These are phyloP conservation scores for Aspergillus viridinutans DNA, from an alignment of 2,329 filamentous ascomycete species.

Conservation along the genomic window DNA sequence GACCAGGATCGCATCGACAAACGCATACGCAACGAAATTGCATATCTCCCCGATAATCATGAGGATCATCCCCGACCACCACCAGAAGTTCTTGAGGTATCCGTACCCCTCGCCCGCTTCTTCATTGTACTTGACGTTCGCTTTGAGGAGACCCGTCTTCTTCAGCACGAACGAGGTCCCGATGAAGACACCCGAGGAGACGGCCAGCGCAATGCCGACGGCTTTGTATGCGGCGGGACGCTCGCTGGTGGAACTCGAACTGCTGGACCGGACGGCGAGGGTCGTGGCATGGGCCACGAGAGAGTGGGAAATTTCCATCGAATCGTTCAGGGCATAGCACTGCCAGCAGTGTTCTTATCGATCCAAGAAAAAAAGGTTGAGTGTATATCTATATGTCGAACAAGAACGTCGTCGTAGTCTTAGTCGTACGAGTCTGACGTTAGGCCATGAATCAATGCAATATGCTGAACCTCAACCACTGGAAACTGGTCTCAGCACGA, in stretches of 20 bases:
- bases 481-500: not conserved
- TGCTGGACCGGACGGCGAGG: conserved; percentile 15
- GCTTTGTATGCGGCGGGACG: conserved; percentile 69
- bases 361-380: conserved; percentile 8
- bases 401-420: no score
- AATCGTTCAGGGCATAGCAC: conserved; percentile 20
- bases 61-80: conserved; percentile 93
- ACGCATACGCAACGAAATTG: conserved; percentile 96
- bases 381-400: not conserved
- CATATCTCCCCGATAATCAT: conserved; percentile 97
- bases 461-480: not conserved
- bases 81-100: conserved; percentile 90
- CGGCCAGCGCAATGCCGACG: conserved; percentile 78
- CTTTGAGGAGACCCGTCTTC: conserved; percentile 83
- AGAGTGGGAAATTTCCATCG: conserved; percentile 43
- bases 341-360: conserved; percentile 1
- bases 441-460: no score
- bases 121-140: conserved; percentile 95
- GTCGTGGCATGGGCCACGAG: conserved; percentile 19
- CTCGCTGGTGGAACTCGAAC: conserved; percentile 15
- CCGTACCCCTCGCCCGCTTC: conserved; percentile 94
- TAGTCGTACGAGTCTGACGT: no score
- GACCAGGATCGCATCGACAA: conserved; percentile 92
- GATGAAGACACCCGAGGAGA: conserved; percentile 87
- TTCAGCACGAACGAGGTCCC: conserved; percentile 93